Evolutionary conservation across 805 yeast species (phyloP).

Genomic region (Ogataea populi-albae): DNA sequence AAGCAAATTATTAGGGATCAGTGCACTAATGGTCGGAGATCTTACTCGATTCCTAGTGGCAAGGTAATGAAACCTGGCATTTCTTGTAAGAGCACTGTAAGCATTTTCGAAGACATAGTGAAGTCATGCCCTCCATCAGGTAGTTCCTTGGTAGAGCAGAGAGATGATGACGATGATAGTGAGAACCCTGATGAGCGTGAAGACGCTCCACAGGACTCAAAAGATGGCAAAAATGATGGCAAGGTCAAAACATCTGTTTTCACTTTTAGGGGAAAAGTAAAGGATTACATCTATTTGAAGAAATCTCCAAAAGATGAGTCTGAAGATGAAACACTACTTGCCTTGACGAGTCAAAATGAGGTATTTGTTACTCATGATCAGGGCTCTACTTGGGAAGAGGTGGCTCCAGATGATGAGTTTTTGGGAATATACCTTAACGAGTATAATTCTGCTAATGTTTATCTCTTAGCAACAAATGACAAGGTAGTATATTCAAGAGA

Average conservation of each 20-base stretch:
- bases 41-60: constrained; percentile 16
- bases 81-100: constrained; percentile 1
- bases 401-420: constrained; percentile 46
- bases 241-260: constrained; percentile 42
- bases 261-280: constrained; percentile 53
- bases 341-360: constrained; percentile 51
- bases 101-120: constrained; percentile 1
- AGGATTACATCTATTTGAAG: constrained; percentile 59
- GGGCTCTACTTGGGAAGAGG: constrained; percentile 51
- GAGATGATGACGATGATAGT: constrained; percentile 20
- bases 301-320: constrained; percentile 39
- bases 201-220: constrained; percentile 33
- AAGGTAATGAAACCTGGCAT: constrained; percentile 8
- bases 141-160: constrained; percentile 8
- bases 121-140: constrained; percentile 10
- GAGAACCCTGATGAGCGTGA: constrained; percentile 33
- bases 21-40: constrained; percentile 10
- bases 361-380: constrained; percentile 71
- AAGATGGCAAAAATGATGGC: constrained; percentile 37
- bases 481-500: constrained; percentile 59
- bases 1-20: constrained; percentile 8
- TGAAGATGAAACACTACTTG: constrained; percentile 61
- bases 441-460: constrained; percentile 50
- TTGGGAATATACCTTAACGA: constrained; percentile 56
- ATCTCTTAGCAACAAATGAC: constrained; percentile 47